Evolutionary conservation across 2,329 filamentous ascomycete species (phyloP).

Genomic region (Talaromyces sp.): DNA sequence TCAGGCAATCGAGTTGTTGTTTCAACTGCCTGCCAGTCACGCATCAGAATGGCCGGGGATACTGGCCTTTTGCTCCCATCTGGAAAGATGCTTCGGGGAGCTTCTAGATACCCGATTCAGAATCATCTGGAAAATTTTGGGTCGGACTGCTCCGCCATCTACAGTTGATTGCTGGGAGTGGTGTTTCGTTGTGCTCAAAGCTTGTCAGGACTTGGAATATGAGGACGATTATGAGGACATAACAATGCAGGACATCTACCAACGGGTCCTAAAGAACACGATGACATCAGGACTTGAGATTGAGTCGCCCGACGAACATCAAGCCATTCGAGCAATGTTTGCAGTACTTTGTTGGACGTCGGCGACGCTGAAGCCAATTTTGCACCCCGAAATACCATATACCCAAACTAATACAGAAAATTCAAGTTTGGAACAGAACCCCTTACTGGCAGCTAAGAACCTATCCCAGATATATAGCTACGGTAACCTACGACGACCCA

Average conservation of each 20-base stretch:
- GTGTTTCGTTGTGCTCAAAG: neutral
- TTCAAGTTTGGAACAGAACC: neutral
- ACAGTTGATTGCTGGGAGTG: neutral
- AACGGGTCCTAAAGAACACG: neutral
- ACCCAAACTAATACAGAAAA: neutral
- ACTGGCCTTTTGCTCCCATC: neutral
- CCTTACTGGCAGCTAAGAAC: neutral
- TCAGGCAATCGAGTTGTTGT: neutral
- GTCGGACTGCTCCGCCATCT: neutral
- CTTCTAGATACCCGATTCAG: neutral
- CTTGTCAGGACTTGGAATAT: neutral
- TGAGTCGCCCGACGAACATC: neutral
- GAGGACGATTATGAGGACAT: neutral
- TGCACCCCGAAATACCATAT: neutral
- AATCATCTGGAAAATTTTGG: neutral
- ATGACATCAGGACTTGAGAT: neutral
- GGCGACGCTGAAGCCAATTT: neutral
- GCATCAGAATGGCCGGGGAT: slow-evolving; percentile 1
- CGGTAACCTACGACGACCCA: neutral
- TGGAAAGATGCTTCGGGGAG: neutral
- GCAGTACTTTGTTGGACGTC: neutral
- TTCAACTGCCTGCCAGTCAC: neutral
- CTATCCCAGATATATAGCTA: neutral
- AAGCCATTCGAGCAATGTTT: neutral
- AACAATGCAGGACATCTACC: neutral